phyloP scores from a whole-genome alignment of 352 stramenopile species.

The Phytophthora crassamura region DNA sequence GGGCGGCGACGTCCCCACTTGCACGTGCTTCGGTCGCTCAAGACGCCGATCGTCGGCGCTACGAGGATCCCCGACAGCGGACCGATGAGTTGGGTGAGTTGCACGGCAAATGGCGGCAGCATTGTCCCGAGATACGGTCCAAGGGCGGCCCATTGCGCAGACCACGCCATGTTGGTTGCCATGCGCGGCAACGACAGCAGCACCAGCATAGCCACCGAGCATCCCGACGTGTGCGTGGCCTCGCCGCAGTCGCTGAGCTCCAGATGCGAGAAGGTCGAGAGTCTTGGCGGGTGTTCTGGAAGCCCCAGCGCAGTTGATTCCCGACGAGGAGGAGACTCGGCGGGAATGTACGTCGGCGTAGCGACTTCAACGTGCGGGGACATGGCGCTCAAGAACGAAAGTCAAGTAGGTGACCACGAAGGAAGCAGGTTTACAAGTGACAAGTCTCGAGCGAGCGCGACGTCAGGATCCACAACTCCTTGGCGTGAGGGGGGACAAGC shows the following conservation, averaged over 20 bases:
- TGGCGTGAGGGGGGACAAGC: conserved; percentile 13
- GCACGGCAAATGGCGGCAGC: conserved; percentile 67
- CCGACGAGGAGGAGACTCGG: conserved; percentile 34
- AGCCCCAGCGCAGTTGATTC: conserved; percentile 35
- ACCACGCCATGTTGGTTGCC: conserved; percentile 84
- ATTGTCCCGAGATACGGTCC: conserved; percentile 77
- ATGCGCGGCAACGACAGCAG: conserved; percentile 73
- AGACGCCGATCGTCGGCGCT: conserved; percentile 66
- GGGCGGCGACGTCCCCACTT: conserved; percentile 70
- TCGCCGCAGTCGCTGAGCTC: conserved; percentile 36
- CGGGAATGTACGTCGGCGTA: conserved; percentile 52
- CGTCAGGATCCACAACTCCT: not conserved
- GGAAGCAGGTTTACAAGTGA: conserved; percentile 29
- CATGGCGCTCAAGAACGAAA: conserved; percentile 14
- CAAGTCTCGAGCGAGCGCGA: not conserved
- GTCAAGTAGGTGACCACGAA: not conserved
- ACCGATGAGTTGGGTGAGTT: conserved; percentile 78
- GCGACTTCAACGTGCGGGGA: conserved; percentile 37
- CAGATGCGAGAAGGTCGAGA: conserved; percentile 47
- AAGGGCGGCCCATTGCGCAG: conserved; percentile 75
- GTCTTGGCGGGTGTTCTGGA: conserved; percentile 30
- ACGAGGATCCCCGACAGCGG: conserved; percentile 77
- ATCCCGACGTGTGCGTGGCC: conserved; percentile 36
- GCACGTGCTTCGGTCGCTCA: conserved; percentile 64
- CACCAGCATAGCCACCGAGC: conserved; percentile 73